Conservation (phyloP, 805 yeast species). For the Barnettozyma sp. region DNA sequence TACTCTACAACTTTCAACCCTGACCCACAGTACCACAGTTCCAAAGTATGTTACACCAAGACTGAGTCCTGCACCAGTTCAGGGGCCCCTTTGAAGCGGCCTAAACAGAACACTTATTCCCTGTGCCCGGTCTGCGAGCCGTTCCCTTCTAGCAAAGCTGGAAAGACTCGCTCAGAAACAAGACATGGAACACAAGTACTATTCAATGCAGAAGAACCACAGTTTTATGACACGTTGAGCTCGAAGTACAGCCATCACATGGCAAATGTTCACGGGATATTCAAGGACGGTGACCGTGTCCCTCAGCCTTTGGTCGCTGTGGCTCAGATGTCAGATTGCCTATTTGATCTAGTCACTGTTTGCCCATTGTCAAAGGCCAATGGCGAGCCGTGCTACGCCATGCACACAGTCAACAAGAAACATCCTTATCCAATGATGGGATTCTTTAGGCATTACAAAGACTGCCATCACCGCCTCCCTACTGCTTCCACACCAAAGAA, state of each 20-base stretch:
- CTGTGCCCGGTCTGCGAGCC: conserved; percentile 8
- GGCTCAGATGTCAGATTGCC: not conserved
- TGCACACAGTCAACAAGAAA: not conserved
- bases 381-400: not conserved
- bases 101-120: conserved; percentile 6
- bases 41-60: conserved; percentile 5
- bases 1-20: not conserved
- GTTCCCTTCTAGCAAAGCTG: not conserved
- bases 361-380: not conserved
- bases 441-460: not conserved
- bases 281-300: conserved; percentile 4
- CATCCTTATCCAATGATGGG: not conserved
- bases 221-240: conserved; percentile 8
- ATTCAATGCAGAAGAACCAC: conserved; percentile 2
- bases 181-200: conserved; percentile 1
- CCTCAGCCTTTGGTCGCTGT: not conserved
- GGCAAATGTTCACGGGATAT: conserved; percentile 5
- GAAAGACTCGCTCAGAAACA: not conserved
- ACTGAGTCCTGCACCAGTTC: conserved; percentile 1
- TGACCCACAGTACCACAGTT: conserved; percentile 4
- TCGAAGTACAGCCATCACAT: conserved; percentile 9
- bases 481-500: not conserved
- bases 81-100: not conserved
- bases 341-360: conserved; percentile 1
- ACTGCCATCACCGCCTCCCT: conserved; percentile 1